A percentile compares a stretch with the other conserved stretches of the same genome.
Conservation (phyloP, 257 asterid genomes). For the Gentiana macrophylla region DNA sequence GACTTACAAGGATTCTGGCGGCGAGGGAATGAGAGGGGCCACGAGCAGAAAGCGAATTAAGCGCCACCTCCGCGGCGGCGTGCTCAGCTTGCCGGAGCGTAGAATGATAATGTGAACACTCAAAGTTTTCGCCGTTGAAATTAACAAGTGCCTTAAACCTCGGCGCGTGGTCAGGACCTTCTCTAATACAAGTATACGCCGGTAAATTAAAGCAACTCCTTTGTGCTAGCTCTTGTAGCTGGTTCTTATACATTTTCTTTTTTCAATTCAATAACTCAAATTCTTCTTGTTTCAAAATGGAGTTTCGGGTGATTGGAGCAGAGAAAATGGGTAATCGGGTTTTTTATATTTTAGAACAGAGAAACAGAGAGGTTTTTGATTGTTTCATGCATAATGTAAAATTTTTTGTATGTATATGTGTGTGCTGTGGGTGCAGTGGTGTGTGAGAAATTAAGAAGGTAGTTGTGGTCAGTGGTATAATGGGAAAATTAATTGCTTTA, state of each 20-base stretch:
- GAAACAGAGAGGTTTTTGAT: not conserved
- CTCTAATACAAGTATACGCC: conserved; percentile 60
- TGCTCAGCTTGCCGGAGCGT: conserved; percentile 81
- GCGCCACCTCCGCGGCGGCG: conserved; percentile 82
- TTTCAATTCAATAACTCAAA: not conserved
- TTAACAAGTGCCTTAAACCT: conserved; percentile 69
- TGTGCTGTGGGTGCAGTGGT: not conserved
- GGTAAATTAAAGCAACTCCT: conserved; percentile 84
- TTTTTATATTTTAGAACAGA: not conserved
- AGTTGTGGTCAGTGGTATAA: conserved; percentile 4
- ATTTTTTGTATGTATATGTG: not conserved
- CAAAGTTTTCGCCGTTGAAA: conserved; percentile 65
- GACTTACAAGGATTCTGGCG: conserved; percentile 55
- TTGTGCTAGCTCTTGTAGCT: conserved; percentile 92
- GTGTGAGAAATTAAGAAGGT: not conserved
- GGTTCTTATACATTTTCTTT: conserved; percentile 61
- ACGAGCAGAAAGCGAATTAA: conserved; percentile 43
- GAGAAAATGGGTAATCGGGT: not conserved
- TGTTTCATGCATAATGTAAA: not conserved
- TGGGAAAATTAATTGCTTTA: conserved; percentile 10
- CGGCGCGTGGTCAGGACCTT: conserved; percentile 94
- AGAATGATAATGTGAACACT: conserved; percentile 49
- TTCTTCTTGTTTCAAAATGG: too few species aligned
- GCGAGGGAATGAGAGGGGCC: conserved; percentile 66
- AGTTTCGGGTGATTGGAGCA: conserved; percentile 1